phyloP scores from a whole-genome alignment of 768 basidiomycete species.

The Daedaleopsis nitida region DNA sequence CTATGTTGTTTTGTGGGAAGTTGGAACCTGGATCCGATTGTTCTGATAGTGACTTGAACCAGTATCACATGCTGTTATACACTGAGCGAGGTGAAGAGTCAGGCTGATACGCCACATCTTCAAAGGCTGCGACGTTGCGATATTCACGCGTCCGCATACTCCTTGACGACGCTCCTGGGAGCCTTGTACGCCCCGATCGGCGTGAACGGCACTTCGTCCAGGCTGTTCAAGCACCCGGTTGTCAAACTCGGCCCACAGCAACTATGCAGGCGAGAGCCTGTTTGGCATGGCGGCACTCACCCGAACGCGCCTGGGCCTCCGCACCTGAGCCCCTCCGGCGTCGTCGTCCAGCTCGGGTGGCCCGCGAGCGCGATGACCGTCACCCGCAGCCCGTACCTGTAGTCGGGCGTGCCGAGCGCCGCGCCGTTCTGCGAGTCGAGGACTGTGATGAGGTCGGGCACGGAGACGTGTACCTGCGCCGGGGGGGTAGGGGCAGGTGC shows the following conservation, averaged over 20 bases:
- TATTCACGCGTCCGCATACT: conserved; percentile 6
- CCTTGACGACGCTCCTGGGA: conserved; percentile 20
- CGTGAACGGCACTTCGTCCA: conserved; percentile 16
- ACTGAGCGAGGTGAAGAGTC: no score
- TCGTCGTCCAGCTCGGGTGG: conserved; percentile 61
- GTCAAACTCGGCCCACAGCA: no score
- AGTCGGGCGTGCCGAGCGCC: conserved; percentile 64
- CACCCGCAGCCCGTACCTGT: conserved; percentile 60
- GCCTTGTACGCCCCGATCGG: conserved; percentile 23
- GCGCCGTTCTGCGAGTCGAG: conserved; percentile 63
- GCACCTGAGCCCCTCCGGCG: conserved; percentile 47
- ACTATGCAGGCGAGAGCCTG: not conserved
- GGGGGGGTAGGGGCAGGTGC: conserved; percentile 16
- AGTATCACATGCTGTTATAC: no score
- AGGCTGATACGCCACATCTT: no score
- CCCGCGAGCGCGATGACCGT: conserved; percentile 50
- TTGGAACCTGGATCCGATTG: no score
- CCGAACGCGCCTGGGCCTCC: conserved; percentile 60
- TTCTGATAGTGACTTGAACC: no score
- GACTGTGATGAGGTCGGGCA: conserved; percentile 68
- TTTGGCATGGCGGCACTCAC: conserved; percentile 30
- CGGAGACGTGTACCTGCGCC: conserved; percentile 49
- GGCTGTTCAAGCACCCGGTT: no score
- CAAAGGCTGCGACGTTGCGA: no score
- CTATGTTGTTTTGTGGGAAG: no score